Evolutionary conservation across 2,329 filamentous ascomycete genomes (phyloP).

Genomic region (Diaporthe batatas): DNA sequence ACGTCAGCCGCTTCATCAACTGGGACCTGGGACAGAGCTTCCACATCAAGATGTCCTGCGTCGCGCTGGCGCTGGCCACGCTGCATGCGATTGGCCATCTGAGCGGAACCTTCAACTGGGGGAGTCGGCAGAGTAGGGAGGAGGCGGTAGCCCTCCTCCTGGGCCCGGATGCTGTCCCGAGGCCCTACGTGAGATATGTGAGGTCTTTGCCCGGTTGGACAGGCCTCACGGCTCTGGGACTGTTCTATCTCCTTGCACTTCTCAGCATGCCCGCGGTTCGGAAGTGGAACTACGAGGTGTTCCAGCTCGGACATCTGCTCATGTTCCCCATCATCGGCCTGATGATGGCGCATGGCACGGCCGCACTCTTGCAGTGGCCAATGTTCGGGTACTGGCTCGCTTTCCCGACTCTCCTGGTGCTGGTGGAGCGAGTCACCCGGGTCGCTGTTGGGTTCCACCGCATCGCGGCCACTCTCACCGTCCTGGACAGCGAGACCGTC

Average conservation of each 20-base stretch:
- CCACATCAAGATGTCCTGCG: constrained; percentile 67
- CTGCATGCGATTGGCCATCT: constrained; percentile 68
- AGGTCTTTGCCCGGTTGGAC: constrained; percentile 46
- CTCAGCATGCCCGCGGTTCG: constrained; percentile 65
- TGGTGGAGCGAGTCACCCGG: constrained; percentile 62
- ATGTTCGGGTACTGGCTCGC: constrained; percentile 71
- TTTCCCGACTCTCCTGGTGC: constrained; percentile 64
- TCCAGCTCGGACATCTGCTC: constrained; percentile 68
- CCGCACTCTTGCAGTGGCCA: constrained; percentile 63
- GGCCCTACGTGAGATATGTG: constrained; percentile 9
- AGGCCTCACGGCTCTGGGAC: constrained; percentile 61
- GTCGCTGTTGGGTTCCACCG: constrained; percentile 45
- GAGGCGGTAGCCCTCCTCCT: constrained; percentile 57
- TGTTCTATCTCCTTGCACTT: constrained; percentile 63
- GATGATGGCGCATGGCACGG: constrained; percentile 67
- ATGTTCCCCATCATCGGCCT: constrained; percentile 71
- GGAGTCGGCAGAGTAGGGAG: constrained; percentile 59
- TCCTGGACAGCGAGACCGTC: constrained; percentile 67
- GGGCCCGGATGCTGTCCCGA: constrained; percentile 11
- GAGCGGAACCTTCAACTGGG: constrained; percentile 64
- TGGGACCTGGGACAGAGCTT: constrained; percentile 69
- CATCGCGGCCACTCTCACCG: constrained; percentile 39
- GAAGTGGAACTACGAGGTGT: constrained; percentile 67
- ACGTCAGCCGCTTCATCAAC: constrained; percentile 67
- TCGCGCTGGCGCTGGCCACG: constrained; percentile 63